A percentile compares a stretch with the other conserved stretches of the same genome.
Evolutionary conservation across 108 stramenopile species (phyloP).

Genomic region (Fistulifera solaris): DNA sequence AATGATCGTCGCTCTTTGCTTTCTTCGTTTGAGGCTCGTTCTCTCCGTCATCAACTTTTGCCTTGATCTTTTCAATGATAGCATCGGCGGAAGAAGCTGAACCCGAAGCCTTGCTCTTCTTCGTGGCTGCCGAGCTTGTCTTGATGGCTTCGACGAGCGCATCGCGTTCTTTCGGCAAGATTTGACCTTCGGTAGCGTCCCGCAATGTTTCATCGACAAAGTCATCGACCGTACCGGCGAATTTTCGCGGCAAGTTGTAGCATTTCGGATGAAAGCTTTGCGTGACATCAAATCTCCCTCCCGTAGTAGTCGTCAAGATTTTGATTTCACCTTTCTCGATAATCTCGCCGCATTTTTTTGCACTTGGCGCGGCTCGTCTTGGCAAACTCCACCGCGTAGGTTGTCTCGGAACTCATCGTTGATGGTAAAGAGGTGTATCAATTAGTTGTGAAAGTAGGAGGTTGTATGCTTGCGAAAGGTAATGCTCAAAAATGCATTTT

Average conservation of each 20-base stretch:
- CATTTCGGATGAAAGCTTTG: background rate
- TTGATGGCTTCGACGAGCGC: background rate
- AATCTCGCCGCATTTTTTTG: background rate
- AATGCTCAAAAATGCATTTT: no score
- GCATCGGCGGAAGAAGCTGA: no score
- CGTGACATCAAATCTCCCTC: background rate
- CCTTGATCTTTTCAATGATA: no score
- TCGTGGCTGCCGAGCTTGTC: background rate
- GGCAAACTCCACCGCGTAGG: background rate
- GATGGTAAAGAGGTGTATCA: background rate
- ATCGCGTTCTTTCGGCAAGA: background rate
- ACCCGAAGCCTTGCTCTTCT: background rate
- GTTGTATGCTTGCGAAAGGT: no score
- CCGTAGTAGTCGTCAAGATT: background rate
- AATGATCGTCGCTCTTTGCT: no score
- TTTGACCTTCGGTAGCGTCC: background rate
- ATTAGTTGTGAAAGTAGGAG: no score
- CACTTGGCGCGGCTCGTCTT: constrained; percentile 3
- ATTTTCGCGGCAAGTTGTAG: background rate
- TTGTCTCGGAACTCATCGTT: background rate
- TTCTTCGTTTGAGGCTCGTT: no score
- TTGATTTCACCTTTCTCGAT: background rate
- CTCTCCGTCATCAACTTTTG: no score
- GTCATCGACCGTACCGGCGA: background rate
- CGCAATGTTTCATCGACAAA: background rate